Conservation (phyloP, 352 stramenopile genomes). For the Pythium sp. region DNA sequence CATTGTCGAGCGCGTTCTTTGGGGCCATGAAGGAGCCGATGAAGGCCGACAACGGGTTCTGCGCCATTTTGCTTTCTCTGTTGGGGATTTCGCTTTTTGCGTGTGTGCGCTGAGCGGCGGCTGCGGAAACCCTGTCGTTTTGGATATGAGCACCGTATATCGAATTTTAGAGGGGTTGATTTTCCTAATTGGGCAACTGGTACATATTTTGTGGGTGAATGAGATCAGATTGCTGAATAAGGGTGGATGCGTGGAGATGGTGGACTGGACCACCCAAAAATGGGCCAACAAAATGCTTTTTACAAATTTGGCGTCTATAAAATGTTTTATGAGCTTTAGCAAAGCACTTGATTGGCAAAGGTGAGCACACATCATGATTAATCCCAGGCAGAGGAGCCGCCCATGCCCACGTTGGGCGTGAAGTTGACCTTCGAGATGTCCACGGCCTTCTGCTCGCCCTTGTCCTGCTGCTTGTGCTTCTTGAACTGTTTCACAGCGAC, state of each 20-base stretch:
- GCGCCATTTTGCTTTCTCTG: constrained; percentile 28
- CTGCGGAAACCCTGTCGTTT: not conserved
- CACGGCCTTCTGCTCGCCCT: constrained; percentile 24
- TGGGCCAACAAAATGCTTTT: not conserved
- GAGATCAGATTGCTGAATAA: not conserved
- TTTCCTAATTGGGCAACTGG: not conserved
- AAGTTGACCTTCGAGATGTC: constrained; percentile 66
- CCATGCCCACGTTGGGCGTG: constrained; percentile 59
- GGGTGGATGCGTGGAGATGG: not conserved
- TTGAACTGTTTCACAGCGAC: constrained; percentile 79
- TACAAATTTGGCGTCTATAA: not conserved
- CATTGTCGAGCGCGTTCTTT: constrained; percentile 42
- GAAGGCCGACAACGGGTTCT: constrained; percentile 64
- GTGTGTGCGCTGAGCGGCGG: constrained; percentile 7
- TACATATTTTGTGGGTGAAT: not conserved
- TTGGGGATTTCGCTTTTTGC: constrained; percentile 15
- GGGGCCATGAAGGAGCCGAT: constrained; percentile 71
- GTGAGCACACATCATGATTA: not conserved
- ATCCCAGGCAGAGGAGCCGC: constrained; percentile 73
- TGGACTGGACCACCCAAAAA: constrained; percentile 12
- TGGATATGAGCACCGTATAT: constrained; percentile 7
- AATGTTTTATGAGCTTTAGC: not conserved
- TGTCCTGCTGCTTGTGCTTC: constrained; percentile 51
- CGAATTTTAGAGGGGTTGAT: constrained; percentile 1
- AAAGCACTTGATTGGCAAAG: not conserved